Conservation (phyloP, 345 rosid genomes). For the Brassica napus region DNA sequence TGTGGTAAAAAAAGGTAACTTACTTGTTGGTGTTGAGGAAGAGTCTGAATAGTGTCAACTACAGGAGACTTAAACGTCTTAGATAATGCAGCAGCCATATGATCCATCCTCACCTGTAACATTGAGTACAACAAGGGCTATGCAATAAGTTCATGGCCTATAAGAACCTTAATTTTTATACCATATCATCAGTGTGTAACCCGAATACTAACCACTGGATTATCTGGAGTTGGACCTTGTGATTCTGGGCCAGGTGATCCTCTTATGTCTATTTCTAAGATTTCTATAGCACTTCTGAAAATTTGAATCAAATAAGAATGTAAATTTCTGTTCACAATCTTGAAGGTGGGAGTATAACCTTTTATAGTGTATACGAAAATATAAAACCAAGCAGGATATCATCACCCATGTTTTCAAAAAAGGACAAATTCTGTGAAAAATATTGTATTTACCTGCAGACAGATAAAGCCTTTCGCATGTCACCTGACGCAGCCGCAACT, state of each 20-base stretch:
- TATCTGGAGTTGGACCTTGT: slow-evolving; percentile 33
- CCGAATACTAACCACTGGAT: slow-evolving; percentile 40
- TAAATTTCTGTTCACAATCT: neutral
- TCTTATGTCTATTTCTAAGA: slow-evolving; percentile 61
- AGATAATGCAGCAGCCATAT: slow-evolving; percentile 79
- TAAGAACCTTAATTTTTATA: neutral
- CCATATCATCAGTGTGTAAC: neutral
- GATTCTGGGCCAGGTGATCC: slow-evolving; percentile 34
- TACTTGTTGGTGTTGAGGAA: slow-evolving; percentile 97
- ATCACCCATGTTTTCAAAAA: neutral
- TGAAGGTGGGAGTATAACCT: neutral
- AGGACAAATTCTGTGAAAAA: neutral
- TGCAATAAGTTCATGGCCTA: neutral
- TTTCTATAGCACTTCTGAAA: slow-evolving; percentile 67
- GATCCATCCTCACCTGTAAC: slow-evolving; percentile 73
- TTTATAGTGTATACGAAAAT: no score
- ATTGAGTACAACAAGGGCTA: neutral
- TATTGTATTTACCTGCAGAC: slow-evolving; percentile 31
- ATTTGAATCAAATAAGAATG: neutral
- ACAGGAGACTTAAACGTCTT: slow-evolving; percentile 72
- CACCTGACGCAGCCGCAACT: slow-evolving; percentile 37
- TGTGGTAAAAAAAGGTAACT: slow-evolving; percentile 10
- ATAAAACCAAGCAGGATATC: neutral
- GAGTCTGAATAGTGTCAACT: slow-evolving; percentile 80
- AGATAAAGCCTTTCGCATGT: slow-evolving; percentile 37